A percentile compares a stretch with the other conserved stretches of the same genome.
Conservation (phyloP, 768 basidiomycete genomes). For the Leccinum uliginosum region DNA sequence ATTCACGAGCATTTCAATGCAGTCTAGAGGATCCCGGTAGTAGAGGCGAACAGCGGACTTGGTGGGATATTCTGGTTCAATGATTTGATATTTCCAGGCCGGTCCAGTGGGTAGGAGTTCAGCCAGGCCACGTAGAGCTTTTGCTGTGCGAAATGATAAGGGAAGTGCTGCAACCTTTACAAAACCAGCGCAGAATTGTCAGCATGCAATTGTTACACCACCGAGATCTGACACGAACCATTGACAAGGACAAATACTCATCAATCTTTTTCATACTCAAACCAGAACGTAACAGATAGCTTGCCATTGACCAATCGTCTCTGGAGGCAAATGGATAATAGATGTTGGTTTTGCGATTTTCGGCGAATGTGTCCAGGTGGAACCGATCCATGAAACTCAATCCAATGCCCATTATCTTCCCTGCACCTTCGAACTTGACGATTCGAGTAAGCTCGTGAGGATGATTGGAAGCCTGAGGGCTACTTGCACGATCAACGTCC, state of each 20-base stretch:
- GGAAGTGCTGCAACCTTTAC: neutral
- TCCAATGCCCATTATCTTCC: neutral
- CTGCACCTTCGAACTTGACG: neutral
- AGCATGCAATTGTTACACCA: neutral
- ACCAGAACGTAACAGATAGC: neutral
- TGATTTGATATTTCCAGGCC: neutral
- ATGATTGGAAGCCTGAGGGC: neutral
- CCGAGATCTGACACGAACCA: neutral
- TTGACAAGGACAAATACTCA: neutral
- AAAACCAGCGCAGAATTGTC: no score
- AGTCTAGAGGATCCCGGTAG: neutral
- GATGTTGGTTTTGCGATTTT: neutral
- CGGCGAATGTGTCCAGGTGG: neutral
- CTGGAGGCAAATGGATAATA: neutral
- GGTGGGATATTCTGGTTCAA: neutral
- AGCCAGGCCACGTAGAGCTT: neutral
- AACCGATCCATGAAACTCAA: neutral
- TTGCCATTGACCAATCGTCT: neutral
- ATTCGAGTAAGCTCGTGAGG: neutral
- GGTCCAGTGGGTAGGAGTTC: neutral
- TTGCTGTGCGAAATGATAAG: neutral
- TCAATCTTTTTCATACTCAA: neutral
- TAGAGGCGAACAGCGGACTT: neutral
- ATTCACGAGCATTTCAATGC: neutral
- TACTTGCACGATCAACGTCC: no score